phyloP scores from a whole-genome alignment of 2,329 filamentous ascomycete species.

The Fusarium piperis region DNA sequence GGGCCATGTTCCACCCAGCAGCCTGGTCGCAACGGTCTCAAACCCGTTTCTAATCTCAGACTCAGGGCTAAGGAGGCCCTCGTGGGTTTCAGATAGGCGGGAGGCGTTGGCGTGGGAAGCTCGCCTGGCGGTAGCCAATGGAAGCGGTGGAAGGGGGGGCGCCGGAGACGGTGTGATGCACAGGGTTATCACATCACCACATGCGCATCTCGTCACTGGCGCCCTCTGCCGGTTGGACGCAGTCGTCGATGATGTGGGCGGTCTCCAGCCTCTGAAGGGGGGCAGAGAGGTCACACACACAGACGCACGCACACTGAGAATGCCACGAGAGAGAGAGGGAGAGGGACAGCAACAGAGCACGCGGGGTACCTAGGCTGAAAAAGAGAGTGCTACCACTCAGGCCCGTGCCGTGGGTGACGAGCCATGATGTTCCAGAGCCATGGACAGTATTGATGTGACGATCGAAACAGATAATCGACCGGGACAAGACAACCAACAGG shows the following conservation, averaged over 20 bases:
- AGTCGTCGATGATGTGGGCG: constrained; percentile 25
- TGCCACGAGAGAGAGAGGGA: constrained; percentile 20
- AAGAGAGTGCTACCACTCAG: constrained; percentile 20
- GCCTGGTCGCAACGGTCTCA: constrained; percentile 38
- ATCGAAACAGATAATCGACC: constrained; percentile 19
- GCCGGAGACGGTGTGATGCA: constrained; percentile 41
- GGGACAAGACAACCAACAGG: constrained; percentile 18
- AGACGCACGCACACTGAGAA: constrained; percentile 1
- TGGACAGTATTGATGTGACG: constrained; percentile 7
- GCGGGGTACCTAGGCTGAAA: constrained; percentile 22
- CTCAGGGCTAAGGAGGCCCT: constrained; percentile 29
- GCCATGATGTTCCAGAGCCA: constrained; percentile 16
- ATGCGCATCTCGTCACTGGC: constrained; percentile 44
- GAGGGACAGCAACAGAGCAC: constrained; percentile 5
- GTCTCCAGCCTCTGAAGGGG: constrained; percentile 11
- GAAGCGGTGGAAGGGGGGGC: neutral
- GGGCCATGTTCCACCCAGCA: constrained; percentile 34
- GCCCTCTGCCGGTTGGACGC: constrained; percentile 32
- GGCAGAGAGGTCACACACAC: neutral
- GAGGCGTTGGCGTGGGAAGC: constrained; percentile 23
- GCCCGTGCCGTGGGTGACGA: constrained; percentile 17
- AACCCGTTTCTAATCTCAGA: constrained; percentile 41
- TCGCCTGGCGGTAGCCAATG: constrained; percentile 36
- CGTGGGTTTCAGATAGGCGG: constrained; percentile 41
- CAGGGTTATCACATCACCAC: constrained; percentile 43